phyloP scores from a whole-genome alignment of 2,329 filamentous ascomycete species.

The Arthrocladium fulminans region DNA sequence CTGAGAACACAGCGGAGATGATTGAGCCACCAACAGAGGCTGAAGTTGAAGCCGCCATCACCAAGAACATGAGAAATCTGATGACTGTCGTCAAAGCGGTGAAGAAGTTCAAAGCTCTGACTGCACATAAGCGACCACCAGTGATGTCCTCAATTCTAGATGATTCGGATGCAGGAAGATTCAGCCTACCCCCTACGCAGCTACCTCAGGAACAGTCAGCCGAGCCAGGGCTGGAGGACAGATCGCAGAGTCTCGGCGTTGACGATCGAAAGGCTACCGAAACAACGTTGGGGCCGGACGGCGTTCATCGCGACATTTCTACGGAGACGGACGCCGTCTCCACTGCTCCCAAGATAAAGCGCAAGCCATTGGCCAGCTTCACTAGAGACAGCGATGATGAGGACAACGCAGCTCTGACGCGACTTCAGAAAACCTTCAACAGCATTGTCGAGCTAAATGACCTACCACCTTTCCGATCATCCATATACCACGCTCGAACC shows the following conservation, averaged over 20 bases:
- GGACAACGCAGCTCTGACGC: conserved; percentile 1
- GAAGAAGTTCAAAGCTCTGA: conserved; percentile 71
- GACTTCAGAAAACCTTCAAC: neutral
- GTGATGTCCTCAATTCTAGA: conserved; percentile 53
- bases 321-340: neutral
- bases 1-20: conserved; percentile 76
- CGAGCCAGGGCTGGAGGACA: conserved; percentile 25
- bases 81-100: conserved; percentile 91
- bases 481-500: conserved; percentile 14
- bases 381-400: conserved; percentile 13
- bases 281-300: conserved; percentile 44
- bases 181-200: conserved; percentile 49
- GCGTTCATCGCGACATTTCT: conserved; percentile 41
- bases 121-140: conserved; percentile 48
- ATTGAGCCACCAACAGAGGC: conserved; percentile 79
- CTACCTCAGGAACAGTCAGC: conserved; percentile 32
- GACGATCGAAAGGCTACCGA: conserved; percentile 44
- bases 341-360: neutral
- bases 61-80: conserved; percentile 76
- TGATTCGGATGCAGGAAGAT: conserved; percentile 42
- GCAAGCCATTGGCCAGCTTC: neutral
- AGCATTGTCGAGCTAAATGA: conserved; percentile 5
- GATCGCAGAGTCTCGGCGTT: conserved; percentile 43
- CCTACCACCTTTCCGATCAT: conserved; percentile 20
- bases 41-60: conserved; percentile 85